Evolutionary conservation across 2,329 filamentous ascomycete species (phyloP).

Genomic region (Ilyonectria sp.): DNA sequence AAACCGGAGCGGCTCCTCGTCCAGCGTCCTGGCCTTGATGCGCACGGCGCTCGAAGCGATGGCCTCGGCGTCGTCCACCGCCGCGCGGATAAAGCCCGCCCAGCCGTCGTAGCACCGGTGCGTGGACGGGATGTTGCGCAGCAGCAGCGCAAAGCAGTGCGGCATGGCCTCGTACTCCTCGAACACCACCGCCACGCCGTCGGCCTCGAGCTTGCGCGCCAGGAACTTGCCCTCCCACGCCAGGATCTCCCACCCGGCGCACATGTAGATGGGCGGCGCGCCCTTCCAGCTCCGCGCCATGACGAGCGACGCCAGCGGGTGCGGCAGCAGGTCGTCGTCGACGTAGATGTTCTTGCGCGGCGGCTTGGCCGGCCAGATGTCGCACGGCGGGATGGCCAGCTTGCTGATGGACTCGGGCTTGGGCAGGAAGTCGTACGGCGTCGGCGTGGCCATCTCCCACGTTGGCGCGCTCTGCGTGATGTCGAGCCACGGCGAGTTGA

Average conservation of each 20-base stretch:
- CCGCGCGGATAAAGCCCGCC: slow-evolving; percentile 68
- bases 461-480: slow-evolving; percentile 68
- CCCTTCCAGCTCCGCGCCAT: slow-evolving; percentile 72
- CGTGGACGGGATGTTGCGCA: slow-evolving; percentile 62
- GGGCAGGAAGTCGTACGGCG: slow-evolving; percentile 62
- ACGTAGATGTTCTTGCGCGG: slow-evolving; percentile 69
- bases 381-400: slow-evolving; percentile 59
- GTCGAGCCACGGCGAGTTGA: slow-evolving; percentile 81
- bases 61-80: slow-evolving; percentile 52
- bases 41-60: slow-evolving; percentile 59
- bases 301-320: slow-evolving; percentile 79
- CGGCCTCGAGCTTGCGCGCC: slow-evolving; percentile 67
- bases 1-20: slow-evolving; percentile 63
- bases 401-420: slow-evolving; percentile 57
- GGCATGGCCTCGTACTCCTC: slow-evolving; percentile 88
- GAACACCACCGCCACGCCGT: slow-evolving; percentile 75
- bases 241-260: slow-evolving; percentile 80
- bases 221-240: slow-evolving; percentile 77
- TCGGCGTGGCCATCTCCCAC: slow-evolving; percentile 47
- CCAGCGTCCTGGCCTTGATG: slow-evolving; percentile 66
- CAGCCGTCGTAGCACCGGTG: slow-evolving; percentile 69
- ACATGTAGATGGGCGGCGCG: slow-evolving; percentile 77
- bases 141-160: slow-evolving; percentile 77
- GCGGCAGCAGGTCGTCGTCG: slow-evolving; percentile 67
- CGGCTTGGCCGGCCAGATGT: slow-evolving; percentile 70